Base-by-base conservation (phyloP, 768 basidiomycete genomes). In the Grammothele lineata region DNA sequence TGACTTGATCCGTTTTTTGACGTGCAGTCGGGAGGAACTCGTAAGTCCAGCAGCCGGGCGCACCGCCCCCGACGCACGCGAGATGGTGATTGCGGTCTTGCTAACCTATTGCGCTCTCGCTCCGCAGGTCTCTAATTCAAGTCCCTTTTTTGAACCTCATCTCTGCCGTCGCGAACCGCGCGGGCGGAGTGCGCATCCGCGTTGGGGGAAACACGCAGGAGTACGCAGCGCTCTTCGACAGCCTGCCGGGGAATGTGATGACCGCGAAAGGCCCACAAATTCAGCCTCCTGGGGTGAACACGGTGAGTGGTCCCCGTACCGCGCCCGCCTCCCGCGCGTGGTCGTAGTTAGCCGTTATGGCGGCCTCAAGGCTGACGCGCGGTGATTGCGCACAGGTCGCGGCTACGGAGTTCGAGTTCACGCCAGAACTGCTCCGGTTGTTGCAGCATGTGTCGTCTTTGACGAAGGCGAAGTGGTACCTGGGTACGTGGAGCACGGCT, bases 151-250 rank as follows among this genome's bases (percentile, higher is more conserved):
- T 90, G n/a, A 91, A 92, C 60, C 70, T 90, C 24, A 78, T 92
- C 72, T 72, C 78, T 4, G 85, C 86, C 52, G 68, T 92, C n/a
- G 71, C 70, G 39, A 70, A 77, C 54, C 74, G 89, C 22, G 76
- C 77, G 3, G 87, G 87, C 3, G 57, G 64, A 1, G 78, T 87
- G 6, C 65, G 74, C 11, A 64, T 90, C n/a, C 78, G 88, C 41
- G 70, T 91, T 1, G 88, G 89, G 21, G 88, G 88, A 37, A 91
- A 91, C 64, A 82, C 84, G 0, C 89, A 91, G 59, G 89, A 92
- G 45, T 75, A 70, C 3, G 83, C 70, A 5, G 63, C 65, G 4
- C 62, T 80, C 50, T 80, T 79, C 8, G 66, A 68, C 37, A 70
- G 66, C 27, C 74, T 81, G 7, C 60, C 74, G 0, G 67, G 75